phyloP scores from a whole-genome alignment of 2,329 filamentous ascomycete species.

The Reticulascus tulasneorum region DNA sequence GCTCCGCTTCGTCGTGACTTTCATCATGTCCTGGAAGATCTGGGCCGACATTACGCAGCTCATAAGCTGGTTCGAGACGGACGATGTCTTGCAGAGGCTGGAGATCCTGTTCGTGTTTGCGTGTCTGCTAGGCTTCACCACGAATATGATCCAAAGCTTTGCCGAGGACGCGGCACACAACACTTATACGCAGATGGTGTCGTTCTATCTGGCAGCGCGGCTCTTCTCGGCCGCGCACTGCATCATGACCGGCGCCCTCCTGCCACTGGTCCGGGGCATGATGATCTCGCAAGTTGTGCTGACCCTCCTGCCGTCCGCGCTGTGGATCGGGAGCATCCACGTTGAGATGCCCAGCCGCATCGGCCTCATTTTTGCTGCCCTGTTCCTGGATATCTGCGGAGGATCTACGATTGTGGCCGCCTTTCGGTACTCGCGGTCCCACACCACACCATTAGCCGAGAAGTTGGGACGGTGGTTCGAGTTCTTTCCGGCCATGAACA shows the following conservation, averaged over 20 bases:
- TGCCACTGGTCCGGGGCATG: conserved; percentile 55
- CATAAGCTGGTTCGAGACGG: conserved; percentile 59
- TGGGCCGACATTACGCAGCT: conserved; percentile 57
- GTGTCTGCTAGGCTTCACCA: conserved; percentile 59
- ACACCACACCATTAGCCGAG: conserved; percentile 17
- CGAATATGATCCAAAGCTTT: conserved; percentile 57
- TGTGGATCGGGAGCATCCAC: conserved; percentile 60
- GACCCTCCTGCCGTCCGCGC: conserved; percentile 40
- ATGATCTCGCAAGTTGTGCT: conserved; percentile 47
- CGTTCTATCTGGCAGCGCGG: conserved; percentile 57
- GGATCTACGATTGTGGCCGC: conserved; percentile 36
- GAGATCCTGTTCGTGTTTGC: conserved; percentile 58
- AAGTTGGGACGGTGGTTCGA: conserved; percentile 41
- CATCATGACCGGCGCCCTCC: conserved; percentile 38
- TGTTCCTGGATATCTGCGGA: conserved; percentile 50
- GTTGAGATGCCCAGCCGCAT: conserved; percentile 51
- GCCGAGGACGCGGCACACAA: conserved; percentile 32
- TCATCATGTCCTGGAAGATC: conserved; percentile 61
- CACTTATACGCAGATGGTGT: conserved; percentile 55
- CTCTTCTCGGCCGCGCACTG: conserved; percentile 49
- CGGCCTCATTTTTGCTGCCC: conserved; percentile 52
- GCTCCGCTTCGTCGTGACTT: conserved; percentile 57
- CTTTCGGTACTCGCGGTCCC: conserved; percentile 24
- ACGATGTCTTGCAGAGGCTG: conserved; percentile 56
- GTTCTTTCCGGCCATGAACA: conserved; percentile 59